Conservation (phyloP, 805 yeast genomes). For the Lachancea nothofagi region DNA sequence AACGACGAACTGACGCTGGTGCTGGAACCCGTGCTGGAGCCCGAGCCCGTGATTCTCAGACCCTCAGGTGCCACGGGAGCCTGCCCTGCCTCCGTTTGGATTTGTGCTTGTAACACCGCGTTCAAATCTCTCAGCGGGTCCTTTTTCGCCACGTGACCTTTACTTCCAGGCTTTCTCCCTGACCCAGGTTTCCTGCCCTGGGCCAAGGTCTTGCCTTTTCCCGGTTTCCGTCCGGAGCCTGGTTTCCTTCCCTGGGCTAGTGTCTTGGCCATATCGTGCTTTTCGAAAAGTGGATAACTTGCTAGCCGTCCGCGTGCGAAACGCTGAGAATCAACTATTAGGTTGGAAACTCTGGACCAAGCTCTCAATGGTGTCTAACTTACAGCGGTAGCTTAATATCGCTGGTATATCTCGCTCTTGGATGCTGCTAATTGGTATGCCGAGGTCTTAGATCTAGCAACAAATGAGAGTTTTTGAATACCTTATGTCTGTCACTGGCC, state of each 20-base stretch:
- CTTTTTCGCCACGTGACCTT: conserved; percentile 7
- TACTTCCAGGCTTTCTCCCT: conserved; percentile 25
- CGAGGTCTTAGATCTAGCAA: too few species aligned
- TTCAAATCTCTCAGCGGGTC: conserved; percentile 1
- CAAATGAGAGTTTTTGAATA: too few species aligned
- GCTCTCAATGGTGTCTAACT: too few species aligned
- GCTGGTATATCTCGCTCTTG: too few species aligned
- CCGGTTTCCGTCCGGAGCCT: conserved; percentile 34
- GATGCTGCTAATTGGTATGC: too few species aligned
- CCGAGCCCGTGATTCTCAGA: too few species aligned
- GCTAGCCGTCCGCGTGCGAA: too few species aligned
- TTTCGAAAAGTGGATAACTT: too few species aligned
- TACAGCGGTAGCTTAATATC: too few species aligned
- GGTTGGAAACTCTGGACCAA: too few species aligned
- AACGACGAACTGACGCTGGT: background rate
- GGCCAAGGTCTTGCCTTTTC: conserved; percentile 31
- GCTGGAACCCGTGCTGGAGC: background rate
- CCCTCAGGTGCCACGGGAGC: conserved; percentile 2
- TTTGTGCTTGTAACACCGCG: conserved; percentile 6
- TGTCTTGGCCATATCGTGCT: conserved; percentile 30
- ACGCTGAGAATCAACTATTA: too few species aligned
- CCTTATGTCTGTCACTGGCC: too few species aligned
- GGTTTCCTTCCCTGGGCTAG: conserved; percentile 34
- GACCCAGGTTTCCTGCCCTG: conserved; percentile 34
- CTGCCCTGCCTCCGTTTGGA: conserved; percentile 4